These are phyloP conservation scores for Candida stauntonica DNA, from an alignment of 805 yeast species.

Conservation along the genomic window DNA sequence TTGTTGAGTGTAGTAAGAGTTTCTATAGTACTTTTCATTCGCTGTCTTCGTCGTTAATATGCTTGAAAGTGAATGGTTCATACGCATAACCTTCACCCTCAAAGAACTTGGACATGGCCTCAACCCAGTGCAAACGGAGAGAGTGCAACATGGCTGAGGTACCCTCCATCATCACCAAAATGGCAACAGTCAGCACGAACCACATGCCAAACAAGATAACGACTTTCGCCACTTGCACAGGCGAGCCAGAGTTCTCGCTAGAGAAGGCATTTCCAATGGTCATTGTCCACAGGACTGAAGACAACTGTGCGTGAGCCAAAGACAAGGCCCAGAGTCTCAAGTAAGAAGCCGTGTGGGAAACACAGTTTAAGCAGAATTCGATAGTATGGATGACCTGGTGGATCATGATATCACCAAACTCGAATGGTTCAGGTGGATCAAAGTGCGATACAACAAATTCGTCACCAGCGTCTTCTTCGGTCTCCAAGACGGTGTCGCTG, in stretches of 20 bases:
- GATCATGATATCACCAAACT: slow-evolving; percentile 92
- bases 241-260: slow-evolving; percentile 33
- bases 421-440: slow-evolving; percentile 50
- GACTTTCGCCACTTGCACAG: slow-evolving; percentile 67
- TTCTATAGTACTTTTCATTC: background rate
- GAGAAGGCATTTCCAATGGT: slow-evolving; percentile 76
- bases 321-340: slow-evolving; percentile 97
- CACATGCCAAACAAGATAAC: slow-evolving; percentile 88
- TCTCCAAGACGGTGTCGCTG: slow-evolving; percentile 35
- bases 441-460: slow-evolving; percentile 13
- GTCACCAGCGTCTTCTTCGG: slow-evolving; percentile 38
- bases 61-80: slow-evolving; percentile 72
- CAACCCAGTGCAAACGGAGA: slow-evolving; percentile 98
- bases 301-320: slow-evolving; percentile 94
- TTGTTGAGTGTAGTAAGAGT: too few relatives aligned
- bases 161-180: slow-evolving; percentile 96
- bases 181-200: slow-evolving; percentile 87
- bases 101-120: slow-evolving; percentile 96
- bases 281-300: slow-evolving; percentile 94
- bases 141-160: slow-evolving; percentile 99
- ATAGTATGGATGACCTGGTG: slow-evolving; percentile 98
- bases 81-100: slow-evolving; percentile 94
- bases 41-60: slow-evolving; percentile 6
- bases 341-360: slow-evolving; percentile 97
- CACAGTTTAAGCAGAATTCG: slow-evolving; percentile 96